phyloP scores from a whole-genome alignment of 2,329 filamentous ascomycete species.

The Colletotrichum liriopes region DNA sequence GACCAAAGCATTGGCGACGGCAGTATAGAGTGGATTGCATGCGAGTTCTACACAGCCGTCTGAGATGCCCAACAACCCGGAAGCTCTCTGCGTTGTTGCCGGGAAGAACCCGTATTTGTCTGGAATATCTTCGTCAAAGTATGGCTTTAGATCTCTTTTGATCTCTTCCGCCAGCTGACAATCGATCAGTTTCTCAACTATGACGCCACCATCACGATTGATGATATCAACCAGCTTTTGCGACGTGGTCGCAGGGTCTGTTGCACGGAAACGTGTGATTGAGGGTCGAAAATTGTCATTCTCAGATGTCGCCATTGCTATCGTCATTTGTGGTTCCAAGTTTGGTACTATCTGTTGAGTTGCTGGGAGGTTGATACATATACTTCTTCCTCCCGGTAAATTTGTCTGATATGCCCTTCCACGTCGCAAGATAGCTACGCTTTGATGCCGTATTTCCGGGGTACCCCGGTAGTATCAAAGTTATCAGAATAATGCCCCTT shows the following conservation, averaged over 20 bases:
- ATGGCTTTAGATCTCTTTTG: constrained; percentile 54
- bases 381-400: no score
- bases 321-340: not conserved
- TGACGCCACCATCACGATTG: constrained; percentile 54
- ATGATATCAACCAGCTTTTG: constrained; percentile 46
- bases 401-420: no score
- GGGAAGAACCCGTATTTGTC: constrained; percentile 59
- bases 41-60: constrained; percentile 56
- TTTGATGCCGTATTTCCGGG: no score
- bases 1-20: constrained; percentile 53
- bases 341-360: not conserved
- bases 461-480: not conserved
- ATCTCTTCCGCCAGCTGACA: constrained; percentile 53
- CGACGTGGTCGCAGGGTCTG: constrained; percentile 44
- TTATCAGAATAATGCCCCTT: constrained; percentile 16
- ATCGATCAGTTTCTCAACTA: constrained; percentile 55
- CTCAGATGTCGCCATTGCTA: not conserved
- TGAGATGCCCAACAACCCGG: constrained; percentile 56
- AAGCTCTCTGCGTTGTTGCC: constrained; percentile 56
- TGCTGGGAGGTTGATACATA: not conserved
- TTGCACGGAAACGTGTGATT: constrained; percentile 39
- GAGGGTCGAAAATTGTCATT: not conserved
- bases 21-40: constrained; percentile 53
- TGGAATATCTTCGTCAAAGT: constrained; percentile 54
- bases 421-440: no score